These are phyloP conservation scores for Paxillus ammoniavirescens DNA, from an alignment of 768 basidiomycete species.

Conservation along the genomic window DNA sequence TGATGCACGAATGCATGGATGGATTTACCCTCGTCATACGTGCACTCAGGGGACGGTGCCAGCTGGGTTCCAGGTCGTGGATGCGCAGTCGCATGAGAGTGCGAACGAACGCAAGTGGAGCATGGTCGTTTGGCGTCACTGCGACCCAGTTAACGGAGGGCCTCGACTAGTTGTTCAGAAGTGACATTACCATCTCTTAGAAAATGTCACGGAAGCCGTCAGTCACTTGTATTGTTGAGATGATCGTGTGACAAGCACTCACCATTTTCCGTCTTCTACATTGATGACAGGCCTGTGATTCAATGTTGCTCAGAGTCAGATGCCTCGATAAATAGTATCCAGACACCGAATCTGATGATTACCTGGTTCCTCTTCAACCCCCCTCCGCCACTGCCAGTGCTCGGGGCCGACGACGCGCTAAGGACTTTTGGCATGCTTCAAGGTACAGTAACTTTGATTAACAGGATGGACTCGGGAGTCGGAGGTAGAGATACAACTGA, in stretches of 20 bases:
- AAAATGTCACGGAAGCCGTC: background rate
- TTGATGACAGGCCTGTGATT: slow-evolving; percentile 43
- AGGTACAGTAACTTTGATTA: background rate
- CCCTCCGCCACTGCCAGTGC: background rate
- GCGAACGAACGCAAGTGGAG: slow-evolving; percentile 74
- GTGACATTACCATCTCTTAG: slow-evolving; percentile 58
- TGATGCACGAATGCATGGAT: background rate
- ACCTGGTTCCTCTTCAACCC: slow-evolving; percentile 28
- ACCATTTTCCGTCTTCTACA: slow-evolving; percentile 76
- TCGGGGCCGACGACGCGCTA: slow-evolving; percentile 2
- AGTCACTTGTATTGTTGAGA: slow-evolving; percentile 23
- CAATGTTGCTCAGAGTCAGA: slow-evolving; percentile 1
- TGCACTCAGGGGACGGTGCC: slow-evolving; percentile 64
- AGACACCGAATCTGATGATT: background rate
- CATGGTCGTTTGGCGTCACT: slow-evolving; percentile 79
- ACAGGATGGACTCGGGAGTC: background rate
- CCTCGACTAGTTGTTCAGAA: background rate
- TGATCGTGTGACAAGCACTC: slow-evolving; percentile 21
- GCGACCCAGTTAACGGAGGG: slow-evolving; percentile 4
- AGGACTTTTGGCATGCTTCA: slow-evolving; percentile 40
- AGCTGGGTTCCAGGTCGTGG: slow-evolving; percentile 54
- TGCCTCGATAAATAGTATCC: background rate
- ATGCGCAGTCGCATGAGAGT: slow-evolving; percentile 65
- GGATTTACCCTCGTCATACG: slow-evolving; percentile 65
- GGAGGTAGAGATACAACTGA: too few relatives aligned